A percentile compares a stretch with the other conserved stretches of the same genome.
Conservation (phyloP, 306 rosid genomes). For the Citrullus amarus region DNA sequence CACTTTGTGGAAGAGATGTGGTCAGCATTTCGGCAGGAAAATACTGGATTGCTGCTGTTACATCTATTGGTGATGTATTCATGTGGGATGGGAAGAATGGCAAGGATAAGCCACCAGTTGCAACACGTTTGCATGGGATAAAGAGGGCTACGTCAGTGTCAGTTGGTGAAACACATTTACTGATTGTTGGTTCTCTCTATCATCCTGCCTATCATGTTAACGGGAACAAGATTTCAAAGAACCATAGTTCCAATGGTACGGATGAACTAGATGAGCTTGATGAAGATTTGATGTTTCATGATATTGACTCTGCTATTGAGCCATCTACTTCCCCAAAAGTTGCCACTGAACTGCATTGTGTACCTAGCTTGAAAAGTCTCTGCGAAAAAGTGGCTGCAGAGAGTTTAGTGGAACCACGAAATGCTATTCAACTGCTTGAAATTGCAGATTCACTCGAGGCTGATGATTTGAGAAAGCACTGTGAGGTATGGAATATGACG, state of each 20-base stretch:
- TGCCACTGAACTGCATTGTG: constrained; percentile 22
- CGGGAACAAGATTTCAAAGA: constrained; percentile 26
- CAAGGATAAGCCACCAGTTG: constrained; percentile 64
- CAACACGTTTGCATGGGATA: constrained; percentile 63
- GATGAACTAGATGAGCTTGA: constrained; percentile 44
- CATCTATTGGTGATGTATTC: constrained; percentile 80
- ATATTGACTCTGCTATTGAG: constrained; percentile 28
- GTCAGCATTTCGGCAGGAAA: constrained; percentile 79
- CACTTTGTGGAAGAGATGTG: constrained; percentile 57
- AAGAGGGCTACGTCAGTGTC: constrained; percentile 84
- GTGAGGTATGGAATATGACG: constrained; percentile 48
- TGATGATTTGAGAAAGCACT: constrained; percentile 61
- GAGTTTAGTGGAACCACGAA: constrained; percentile 85
- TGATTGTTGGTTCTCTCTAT: constrained; percentile 67
- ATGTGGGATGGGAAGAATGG: constrained; percentile 90
- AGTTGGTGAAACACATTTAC: constrained; percentile 85
- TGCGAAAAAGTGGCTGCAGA: constrained; percentile 87
- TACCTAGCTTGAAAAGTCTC: constrained; percentile 74
- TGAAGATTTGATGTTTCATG: constrained; percentile 58
- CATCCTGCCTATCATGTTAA: constrained; percentile 54
- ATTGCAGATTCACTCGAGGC: constrained; percentile 85
- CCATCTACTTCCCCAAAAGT: constrained; percentile 20
- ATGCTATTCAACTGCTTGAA: constrained; percentile 75
- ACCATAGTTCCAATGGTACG: constrained; percentile 20
- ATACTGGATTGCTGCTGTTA: constrained; percentile 82